Percentiles rank a stretch among this genome's conserved stretches.
These are phyloP conservation scores for Aureobasidium sp. DNA, from an alignment of 2,329 filamentous ascomycete genomes.

Conservation along the genomic window DNA sequence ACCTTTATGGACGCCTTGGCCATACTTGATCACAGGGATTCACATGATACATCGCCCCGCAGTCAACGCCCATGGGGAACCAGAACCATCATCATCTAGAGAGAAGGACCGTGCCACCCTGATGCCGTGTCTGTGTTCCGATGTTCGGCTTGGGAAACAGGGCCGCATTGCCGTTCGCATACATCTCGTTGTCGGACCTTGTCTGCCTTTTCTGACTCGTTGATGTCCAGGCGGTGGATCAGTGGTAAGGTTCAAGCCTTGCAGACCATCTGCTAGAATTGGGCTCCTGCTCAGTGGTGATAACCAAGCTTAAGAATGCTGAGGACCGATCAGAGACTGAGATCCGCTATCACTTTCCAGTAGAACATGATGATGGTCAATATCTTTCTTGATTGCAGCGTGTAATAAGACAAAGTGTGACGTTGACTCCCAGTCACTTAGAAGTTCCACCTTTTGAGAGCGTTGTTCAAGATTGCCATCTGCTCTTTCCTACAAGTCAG, in stretches of 20 bases:
- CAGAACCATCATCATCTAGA: neutral
- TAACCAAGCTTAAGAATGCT: too few species aligned
- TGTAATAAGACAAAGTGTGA: too few species aligned
- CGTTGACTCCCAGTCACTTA: neutral
- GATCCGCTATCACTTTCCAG: too few species aligned
- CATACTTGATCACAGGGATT: neutral
- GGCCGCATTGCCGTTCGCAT: neutral
- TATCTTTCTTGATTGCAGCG: too few species aligned
- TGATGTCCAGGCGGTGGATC: neutral
- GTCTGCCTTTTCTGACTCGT: neutral
- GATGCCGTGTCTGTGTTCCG: neutral
- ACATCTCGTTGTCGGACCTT: neutral
- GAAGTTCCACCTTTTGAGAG: neutral
- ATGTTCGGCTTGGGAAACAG: neutral
- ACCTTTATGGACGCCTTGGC: neutral
- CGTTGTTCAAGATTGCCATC: neutral
- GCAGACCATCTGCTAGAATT: too few species aligned
- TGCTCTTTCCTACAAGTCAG: neutral
- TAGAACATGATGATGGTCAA: too few species aligned
- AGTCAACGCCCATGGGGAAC: constrained; percentile 4
- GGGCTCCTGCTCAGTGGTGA: too few species aligned
- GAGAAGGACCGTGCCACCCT: neutral
- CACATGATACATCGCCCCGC: constrained; percentile 3
- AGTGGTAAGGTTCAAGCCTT: neutral
- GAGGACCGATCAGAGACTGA: too few species aligned